phyloP scores from a whole-genome alignment of 1,139 yeast species.

The Kodamaea fungicola region DNA sequence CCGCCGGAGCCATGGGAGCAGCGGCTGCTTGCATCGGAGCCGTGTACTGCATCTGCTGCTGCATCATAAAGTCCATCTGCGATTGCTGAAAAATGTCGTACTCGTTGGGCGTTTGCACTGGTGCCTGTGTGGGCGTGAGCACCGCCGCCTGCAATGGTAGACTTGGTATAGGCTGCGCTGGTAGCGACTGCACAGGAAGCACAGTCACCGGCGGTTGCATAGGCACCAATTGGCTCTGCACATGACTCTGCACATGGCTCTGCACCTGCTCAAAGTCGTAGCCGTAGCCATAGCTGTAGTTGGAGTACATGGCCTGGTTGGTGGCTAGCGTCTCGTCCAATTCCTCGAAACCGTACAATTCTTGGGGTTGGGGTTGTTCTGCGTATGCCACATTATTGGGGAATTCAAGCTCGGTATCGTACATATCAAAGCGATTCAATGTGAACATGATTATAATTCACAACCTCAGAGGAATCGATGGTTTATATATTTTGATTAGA shows the following conservation, averaged over 20 bases:
- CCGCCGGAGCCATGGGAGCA: background rate
- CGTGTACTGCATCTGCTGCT: conserved; percentile 3
- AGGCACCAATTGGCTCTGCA: no score
- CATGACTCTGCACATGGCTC: no score
- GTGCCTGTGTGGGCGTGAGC: conserved; percentile 3
- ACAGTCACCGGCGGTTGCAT: no score
- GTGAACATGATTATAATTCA: conserved; percentile 5
- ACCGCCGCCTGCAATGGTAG: background rate
- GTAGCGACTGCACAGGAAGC: conserved; percentile 3
- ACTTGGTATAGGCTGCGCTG: conserved; percentile 3
- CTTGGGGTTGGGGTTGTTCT: background rate
- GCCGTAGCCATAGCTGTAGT: background rate
- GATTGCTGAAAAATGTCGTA: conserved; percentile 1
- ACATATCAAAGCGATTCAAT: conserved; percentile 19
- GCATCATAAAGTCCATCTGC: background rate
- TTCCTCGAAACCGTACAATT: conserved; percentile 1
- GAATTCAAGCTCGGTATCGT: conserved; percentile 11
- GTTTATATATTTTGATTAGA: conserved; percentile 3
- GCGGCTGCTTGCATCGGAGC: conserved; percentile 5
- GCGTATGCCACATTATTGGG: background rate
- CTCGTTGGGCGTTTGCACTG: conserved; percentile 1
- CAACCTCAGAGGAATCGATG: conserved; percentile 1
- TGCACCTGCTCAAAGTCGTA: background rate
- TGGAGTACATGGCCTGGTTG: background rate
- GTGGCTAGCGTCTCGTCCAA: background rate